phyloP scores from a whole-genome alignment of 2,329 filamentous ascomycete genomes.

The Celoporthe dispersa region DNA sequence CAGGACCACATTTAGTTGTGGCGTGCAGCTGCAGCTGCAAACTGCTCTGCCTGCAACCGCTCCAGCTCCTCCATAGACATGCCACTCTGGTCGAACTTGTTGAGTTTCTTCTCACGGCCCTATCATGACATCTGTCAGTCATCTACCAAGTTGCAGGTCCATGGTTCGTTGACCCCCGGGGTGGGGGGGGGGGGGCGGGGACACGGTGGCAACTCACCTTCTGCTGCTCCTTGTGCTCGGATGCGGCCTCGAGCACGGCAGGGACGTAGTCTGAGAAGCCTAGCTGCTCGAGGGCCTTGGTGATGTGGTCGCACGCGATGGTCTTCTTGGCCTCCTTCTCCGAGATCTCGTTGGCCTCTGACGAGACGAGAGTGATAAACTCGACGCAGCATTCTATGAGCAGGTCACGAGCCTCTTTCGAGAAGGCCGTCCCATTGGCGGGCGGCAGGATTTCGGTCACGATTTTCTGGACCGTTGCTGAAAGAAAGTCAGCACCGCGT shows the following conservation, averaged over 20 bases:
- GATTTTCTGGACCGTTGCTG: constrained; percentile 79
- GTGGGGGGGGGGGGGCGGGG: too few species aligned
- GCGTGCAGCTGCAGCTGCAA: constrained; percentile 77
- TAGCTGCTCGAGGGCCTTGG: constrained; percentile 88
- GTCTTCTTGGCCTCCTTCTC: constrained; percentile 99
- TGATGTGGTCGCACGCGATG: constrained; percentile 97
- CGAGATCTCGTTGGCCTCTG: constrained; percentile 97
- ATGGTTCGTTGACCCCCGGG: neutral
- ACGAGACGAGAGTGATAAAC: constrained; percentile 98
- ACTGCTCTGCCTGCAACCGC: constrained; percentile 87
- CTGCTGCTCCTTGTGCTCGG: constrained; percentile 89
- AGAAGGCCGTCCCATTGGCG: constrained; percentile 78
- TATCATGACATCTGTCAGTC: constrained; percentile 42
- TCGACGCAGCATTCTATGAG: constrained; percentile 99
- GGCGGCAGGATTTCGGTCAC: constrained; percentile 89
- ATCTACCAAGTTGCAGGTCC: neutral
- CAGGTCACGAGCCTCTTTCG: constrained; percentile 92
- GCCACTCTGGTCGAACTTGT: constrained; percentile 94
- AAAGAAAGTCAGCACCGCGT: constrained; percentile 7
- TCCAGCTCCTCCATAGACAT: constrained; percentile 89
- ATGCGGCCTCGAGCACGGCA: constrained; percentile 83
- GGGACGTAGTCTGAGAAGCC: constrained; percentile 92
- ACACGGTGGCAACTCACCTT: constrained; percentile 63
- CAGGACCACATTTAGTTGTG: constrained; percentile 54
- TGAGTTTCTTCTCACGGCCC: constrained; percentile 95